These are phyloP conservation scores for Trichaptum fuscoviolaceum DNA, from an alignment of 768 basidiomycete genomes.

Conservation along the genomic window DNA sequence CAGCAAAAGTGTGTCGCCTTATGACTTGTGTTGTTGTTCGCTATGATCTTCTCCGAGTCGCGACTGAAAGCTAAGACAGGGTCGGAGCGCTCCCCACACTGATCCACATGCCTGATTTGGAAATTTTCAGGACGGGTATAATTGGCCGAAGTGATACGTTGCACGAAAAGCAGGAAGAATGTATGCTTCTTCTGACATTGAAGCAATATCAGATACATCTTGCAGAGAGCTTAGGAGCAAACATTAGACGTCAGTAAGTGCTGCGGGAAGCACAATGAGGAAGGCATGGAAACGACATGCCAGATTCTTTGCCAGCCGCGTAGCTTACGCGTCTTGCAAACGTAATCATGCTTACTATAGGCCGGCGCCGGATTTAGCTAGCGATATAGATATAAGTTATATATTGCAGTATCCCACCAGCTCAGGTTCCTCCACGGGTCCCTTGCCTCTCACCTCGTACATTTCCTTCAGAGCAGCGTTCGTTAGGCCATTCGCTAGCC, in stretches of 20 bases:
- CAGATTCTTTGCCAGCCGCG: not conserved
- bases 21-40: too few species aligned
- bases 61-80: too few species aligned
- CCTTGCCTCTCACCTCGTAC: not conserved
- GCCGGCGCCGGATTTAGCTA: not conserved
- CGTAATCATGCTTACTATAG: not conserved
- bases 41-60: too few species aligned
- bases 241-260: not conserved
- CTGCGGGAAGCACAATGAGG: not conserved
- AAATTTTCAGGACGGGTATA: not conserved
- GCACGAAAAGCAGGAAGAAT: not conserved
- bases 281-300: not conserved
- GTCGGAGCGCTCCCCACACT: not conserved
- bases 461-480: not conserved
- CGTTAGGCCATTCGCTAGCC: not conserved
- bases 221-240: not conserved
- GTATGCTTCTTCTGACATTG: not conserved
- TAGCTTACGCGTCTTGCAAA: not conserved
- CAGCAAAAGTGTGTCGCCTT: too few species aligned
- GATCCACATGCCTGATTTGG: not conserved
- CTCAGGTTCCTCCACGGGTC: not conserved
- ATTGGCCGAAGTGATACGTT: not conserved
- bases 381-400: not conserved
- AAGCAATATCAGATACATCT: not conserved
- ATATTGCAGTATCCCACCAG: not conserved